These are phyloP conservation scores for Colletotrichum incanum DNA, from an alignment of 2,329 filamentous ascomycete species.

Conservation along the genomic window DNA sequence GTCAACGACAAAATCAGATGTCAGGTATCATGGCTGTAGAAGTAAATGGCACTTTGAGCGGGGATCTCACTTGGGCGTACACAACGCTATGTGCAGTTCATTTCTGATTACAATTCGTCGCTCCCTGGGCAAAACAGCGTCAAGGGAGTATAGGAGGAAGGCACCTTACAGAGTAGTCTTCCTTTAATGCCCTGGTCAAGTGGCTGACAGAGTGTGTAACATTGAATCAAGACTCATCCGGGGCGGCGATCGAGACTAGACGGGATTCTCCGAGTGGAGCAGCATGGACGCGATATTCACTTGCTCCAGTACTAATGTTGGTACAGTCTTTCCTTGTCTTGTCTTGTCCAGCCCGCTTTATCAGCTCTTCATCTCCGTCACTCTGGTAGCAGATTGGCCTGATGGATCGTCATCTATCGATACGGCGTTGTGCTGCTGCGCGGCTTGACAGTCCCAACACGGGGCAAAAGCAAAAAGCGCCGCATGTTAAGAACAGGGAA, in stretches of 20 bases:
- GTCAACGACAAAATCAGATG: background rate
- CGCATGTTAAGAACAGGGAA: conserved; percentile 24
- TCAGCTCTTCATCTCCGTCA: background rate
- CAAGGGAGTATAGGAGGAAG: background rate
- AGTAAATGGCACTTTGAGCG: background rate
- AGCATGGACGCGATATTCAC: background rate
- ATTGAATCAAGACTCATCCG: background rate
- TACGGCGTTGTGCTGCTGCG: conserved; percentile 8
- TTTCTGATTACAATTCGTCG: background rate
- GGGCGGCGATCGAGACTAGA: background rate
- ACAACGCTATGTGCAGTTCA: background rate
- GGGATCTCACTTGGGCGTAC: background rate
- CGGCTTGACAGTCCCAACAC: conserved; percentile 7
- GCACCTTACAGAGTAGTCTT: background rate
- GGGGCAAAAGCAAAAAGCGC: conserved; percentile 8
- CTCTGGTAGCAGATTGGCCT: conserved; percentile 2
- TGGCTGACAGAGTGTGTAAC: conserved; percentile 17
- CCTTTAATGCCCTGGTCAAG: background rate
- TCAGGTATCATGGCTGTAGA: background rate
- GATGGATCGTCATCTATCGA: conserved; percentile 9
- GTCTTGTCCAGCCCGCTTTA: background rate
- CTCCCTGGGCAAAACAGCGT: background rate
- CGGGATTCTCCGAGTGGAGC: conserved; percentile 5
- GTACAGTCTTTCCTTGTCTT: background rate
- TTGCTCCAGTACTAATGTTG: background rate